These are phyloP conservation scores for Saururus chinensis DNA, from an alignment of 164 flowering plant genomes.

Conservation along the genomic window DNA sequence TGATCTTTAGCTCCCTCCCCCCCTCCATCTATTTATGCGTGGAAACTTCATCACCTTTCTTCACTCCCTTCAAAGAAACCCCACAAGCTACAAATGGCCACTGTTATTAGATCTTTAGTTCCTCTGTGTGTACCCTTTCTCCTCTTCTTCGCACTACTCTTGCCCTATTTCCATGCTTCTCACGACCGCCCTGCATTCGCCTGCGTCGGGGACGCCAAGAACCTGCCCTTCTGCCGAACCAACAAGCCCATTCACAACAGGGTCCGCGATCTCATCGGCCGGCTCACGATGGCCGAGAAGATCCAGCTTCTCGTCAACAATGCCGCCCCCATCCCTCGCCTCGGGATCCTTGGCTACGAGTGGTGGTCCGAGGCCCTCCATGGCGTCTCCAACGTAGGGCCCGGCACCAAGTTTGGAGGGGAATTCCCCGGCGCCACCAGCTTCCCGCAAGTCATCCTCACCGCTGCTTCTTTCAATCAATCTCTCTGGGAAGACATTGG, in stretches of 20 bases:
- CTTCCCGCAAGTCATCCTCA: slow-evolving; percentile 88
- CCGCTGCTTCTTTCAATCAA: slow-evolving; percentile 79
- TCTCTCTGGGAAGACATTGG: slow-evolving; percentile 81
- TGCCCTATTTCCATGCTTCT: too few relatives aligned
- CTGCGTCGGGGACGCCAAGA: slow-evolving; percentile 29
- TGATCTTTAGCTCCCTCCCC: too few relatives aligned
- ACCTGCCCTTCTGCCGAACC: slow-evolving; percentile 44
- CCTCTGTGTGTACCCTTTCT: too few relatives aligned
- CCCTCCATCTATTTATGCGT: too few relatives aligned
- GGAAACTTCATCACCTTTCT: too few relatives aligned
- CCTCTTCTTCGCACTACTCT: too few relatives aligned
- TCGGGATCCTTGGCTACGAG: slow-evolving; percentile 68
- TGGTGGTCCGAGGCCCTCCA: slow-evolving; percentile 56
- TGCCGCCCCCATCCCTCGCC: slow-evolving; percentile 59
- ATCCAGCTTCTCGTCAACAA: slow-evolving; percentile 49
- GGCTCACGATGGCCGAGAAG: slow-evolving; percentile 72
- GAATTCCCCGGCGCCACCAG: too few relatives aligned
- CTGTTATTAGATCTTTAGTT: too few relatives aligned
- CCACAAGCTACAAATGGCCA: too few relatives aligned
- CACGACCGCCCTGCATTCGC: slow-evolving; percentile 34
- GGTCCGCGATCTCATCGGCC: slow-evolving; percentile 53
- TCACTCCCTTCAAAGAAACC: too few relatives aligned
- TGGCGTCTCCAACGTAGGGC: slow-evolving; percentile 82
- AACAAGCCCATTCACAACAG: slow-evolving; percentile 24
- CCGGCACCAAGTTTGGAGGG: slow-evolving; percentile 66